Base-by-base conservation (phyloP, 257 asterid genomes). In the Anisodus tanguticus region DNA sequence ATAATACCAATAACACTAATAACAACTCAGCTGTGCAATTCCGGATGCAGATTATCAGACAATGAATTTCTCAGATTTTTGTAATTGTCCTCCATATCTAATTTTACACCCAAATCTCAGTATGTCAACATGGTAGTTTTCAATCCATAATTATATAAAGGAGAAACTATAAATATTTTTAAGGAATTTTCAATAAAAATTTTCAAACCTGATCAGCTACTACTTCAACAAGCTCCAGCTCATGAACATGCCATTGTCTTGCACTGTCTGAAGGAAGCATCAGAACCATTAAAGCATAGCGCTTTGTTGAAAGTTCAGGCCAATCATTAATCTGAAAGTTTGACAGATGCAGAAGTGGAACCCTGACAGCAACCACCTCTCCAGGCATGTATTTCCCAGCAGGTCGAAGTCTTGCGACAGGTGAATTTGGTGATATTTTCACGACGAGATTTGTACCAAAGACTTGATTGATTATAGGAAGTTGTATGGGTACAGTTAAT, bases 251-350 rank as follows among this genome's bases (percentile, higher is more conserved):
- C 99, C 99, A 97, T 85, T 95, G 97, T 89, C 99, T 91, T 64
- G 98, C 99, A 88, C 98, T 95, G 81, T 93, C 97, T 3, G 97
- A 93, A 68, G 99, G 99, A 66, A 97, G 97, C 95, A 95, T 93
- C 90, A 97, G 86, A 84, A 97, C 99, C 99, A 97, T 93, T 88
- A 97, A 91, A 60, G 99, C 99, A 83, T 93, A 97, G 55, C 97
- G 91, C 86, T 92, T 97, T 4, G 99, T 93, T 9, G 99, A 97
- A 3, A 95, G 91, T 86, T 97, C 99, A 41, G 98, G 99, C 99
- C 99, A 97, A 88, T 93, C 98, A 60, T 95, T 95, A 82, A 97
- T 97, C 90, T 97, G 98, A 81, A 97, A 97, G 88, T 97, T 97
- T 15, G 95, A 91, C 7, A 97, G 92, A 87, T 95, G 97, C 74